These are phyloP conservation scores for Musa balbisiana DNA, from an alignment of 202 grass and related monocot genomes.

Conservation along the genomic window DNA sequence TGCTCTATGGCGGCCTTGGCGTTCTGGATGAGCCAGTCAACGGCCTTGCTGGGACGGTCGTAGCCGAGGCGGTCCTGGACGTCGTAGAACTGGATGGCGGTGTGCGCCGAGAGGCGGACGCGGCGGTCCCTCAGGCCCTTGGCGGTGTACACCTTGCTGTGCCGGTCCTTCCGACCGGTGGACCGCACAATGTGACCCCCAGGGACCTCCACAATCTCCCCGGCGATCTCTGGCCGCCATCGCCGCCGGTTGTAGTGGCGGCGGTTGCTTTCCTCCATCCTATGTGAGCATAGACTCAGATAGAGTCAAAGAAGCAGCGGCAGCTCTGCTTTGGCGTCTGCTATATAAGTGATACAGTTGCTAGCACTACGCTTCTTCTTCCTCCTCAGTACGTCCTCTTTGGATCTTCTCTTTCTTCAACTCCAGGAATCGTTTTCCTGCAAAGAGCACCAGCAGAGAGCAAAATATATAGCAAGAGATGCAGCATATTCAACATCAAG, in stretches of 20 bases:
- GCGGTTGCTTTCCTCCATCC: neutral
- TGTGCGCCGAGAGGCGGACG: constrained; percentile 19
- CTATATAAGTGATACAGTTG: too few species aligned
- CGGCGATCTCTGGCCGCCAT: neutral
- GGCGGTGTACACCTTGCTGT: constrained; percentile 13
- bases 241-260: neutral
- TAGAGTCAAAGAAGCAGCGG: neutral
- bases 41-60: constrained; percentile 25
- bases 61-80: constrained; percentile 29
- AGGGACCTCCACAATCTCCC: neutral
- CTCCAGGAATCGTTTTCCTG: too few species aligned
- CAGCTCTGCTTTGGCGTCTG: too few species aligned
- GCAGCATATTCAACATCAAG: too few species aligned
- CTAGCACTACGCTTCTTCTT: too few species aligned
- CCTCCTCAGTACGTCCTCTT: too few species aligned
- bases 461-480: too few species aligned
- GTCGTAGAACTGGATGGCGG: constrained; percentile 33
- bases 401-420: too few species aligned
- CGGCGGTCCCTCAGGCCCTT: constrained; percentile 17
- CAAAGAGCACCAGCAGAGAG: too few species aligned
- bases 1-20: constrained; percentile 21
- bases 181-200: constrained; percentile 7
- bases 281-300: neutral
- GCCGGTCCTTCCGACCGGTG: constrained; percentile 3
- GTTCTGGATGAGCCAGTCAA: constrained; percentile 28